Evolutionary conservation across 2,329 filamentous ascomycete species (phyloP).

Genomic region (Phyllosticta citriasiana): DNA sequence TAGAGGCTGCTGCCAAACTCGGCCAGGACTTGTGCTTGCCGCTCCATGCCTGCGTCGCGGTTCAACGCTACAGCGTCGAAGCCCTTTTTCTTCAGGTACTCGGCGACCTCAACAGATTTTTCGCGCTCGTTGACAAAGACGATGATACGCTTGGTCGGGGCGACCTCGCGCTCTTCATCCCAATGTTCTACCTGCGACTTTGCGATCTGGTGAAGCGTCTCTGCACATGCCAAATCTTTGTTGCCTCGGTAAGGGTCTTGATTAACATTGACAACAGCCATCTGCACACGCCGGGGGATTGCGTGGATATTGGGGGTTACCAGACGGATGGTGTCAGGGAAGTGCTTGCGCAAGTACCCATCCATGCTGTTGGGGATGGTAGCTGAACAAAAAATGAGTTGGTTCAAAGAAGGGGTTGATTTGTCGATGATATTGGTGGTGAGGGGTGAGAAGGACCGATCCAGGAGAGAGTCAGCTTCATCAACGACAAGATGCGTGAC

Average conservation of each 20-base stretch:
- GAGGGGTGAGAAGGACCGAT: conserved; percentile 79
- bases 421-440: conserved; percentile 78
- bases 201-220: conserved; percentile 88
- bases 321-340: conserved; percentile 73
- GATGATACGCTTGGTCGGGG: conserved; percentile 69
- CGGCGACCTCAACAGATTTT: conserved; percentile 68
- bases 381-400: conserved; percentile 87
- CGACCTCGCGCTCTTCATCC: conserved; percentile 36
- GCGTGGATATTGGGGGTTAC: conserved; percentile 94
- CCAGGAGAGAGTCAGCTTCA: conserved; percentile 91
- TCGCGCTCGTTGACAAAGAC: conserved; percentile 97
- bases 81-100: conserved; percentile 72
- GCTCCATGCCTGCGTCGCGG: conserved; percentile 69
- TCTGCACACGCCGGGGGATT: conserved; percentile 86
- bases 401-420: conserved; percentile 67
- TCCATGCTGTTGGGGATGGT: conserved; percentile 90
- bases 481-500: conserved; percentile 84
- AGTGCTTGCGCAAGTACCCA: conserved; percentile 68
- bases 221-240: conserved; percentile 85
- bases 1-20: conserved; percentile 48
- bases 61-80: conserved; percentile 81
- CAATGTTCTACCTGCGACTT: conserved; percentile 50
- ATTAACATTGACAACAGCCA: conserved; percentile 85
- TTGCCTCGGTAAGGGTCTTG: conserved; percentile 91
- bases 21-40: conserved; percentile 65